Evolutionary conservation across 345 rosid genomes (phyloP), one percentile per base, ranked within the genome.

Genomic region (Salix arbutifolia): DNA sequence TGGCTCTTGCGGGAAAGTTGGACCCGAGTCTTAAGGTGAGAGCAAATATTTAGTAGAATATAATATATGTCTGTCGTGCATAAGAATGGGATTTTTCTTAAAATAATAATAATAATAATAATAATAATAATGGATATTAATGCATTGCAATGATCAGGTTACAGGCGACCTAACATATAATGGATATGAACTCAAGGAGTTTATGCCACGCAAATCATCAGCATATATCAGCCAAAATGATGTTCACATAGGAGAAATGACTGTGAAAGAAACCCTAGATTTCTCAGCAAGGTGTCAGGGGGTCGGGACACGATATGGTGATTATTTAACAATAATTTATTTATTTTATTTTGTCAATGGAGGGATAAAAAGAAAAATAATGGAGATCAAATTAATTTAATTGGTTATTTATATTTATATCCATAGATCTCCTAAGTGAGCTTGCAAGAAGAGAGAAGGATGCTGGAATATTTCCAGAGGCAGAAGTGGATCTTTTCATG

Each of bases 231-330:
- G 99, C 74, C 99, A 93, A 83, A 91, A 93, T 62, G 99, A 95
- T 80, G 93, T 90, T 81, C 99, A 95, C 76, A 79, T 89, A 4
- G 99, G 96, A 77, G 91, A 85, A 23, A 83, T 95, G 98, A 95
- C 98, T 0, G 98, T 95, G 10, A 91, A 87, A 87, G 99, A 95
- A 83, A 95, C 98, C 17, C 80, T 95, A 1, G 98, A 95, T 83
- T 95, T 95, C 84, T 95, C 98, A 3, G 97, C 98, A 16, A 88
- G 97, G 65, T 95, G 99, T 74, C 97, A 87, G 79, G 99, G 99
- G 16, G 91, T 91, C 61, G 99, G 99, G 12, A 85, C 87, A 18
- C 83, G 99, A 90, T 88, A 89, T 53, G 99, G 99, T 95, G 90
- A 48, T 60, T 71, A n/a, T 66, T 19, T 56, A 52, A 58, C 10